Evolutionary conservation across 306 rosid species (phyloP), one percentile per base, ranked within the genome.

Genomic region (Malus orientalis): DNA sequence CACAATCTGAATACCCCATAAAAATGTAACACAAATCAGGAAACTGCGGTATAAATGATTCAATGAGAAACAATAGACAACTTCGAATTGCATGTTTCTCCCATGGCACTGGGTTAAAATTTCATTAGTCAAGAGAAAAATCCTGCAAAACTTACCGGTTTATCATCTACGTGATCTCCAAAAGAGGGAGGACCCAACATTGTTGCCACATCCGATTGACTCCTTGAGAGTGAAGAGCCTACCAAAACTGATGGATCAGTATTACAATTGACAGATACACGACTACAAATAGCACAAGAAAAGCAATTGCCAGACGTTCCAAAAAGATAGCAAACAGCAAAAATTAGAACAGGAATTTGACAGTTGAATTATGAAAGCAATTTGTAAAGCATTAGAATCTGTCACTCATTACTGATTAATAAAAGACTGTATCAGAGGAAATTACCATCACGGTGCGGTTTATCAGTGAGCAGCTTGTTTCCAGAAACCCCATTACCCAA

Each of bases 381-480:
- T 55, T 44, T 23, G 8, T 33, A 73, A 14, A 36, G 22, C 22
- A 36, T 44, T 45, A 53, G 38, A 57, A 51, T 30, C 20, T 27
- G 47, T 27, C 49, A 27, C 20, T 9, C n/a, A 30, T 45, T 67
- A 12, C 23, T 15, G 14, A 45, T 30, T 16, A 3, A 59, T 36
- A 49, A 49, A 76, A 71, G 47, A 74, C 53, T 4, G 53, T 29
- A 67, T 77, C 32, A 65, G 32, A 42, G 44, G 69, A 75, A 77
- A 58, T 82, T 77, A 92, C 98, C 97, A 85, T 95, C 96, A 27
- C 47, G 79, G 76, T 92, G 91, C 0, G 96, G 97, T 78, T 85
- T 85, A 63, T 92, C 97, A 1, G 86, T 84, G 42, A 95, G 98
- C 70, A 95, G 85, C 91, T 71, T 88, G 86, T 90, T 95, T 70